Evolutionary conservation across 805 yeast species (phyloP), one percentile per base, ranked within the genome.

Genomic region (Ogataea ramenticola): DNA sequence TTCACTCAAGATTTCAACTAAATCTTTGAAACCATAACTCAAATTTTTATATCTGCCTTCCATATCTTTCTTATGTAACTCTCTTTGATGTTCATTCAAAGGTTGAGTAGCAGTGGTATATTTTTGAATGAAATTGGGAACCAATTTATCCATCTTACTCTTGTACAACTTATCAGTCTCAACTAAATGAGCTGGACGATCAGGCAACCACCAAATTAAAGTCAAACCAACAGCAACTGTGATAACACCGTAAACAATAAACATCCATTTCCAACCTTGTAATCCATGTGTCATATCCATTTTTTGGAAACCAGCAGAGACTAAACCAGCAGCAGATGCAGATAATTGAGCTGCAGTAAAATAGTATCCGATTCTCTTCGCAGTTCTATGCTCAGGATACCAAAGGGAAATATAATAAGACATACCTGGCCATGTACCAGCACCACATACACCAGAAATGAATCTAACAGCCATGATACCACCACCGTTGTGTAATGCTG

Each of bases 401-500:
- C 95, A 87, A 53, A 86, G 66, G 0, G 90, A 77, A 36, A 87
- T 71, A 56, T 87, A 87, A 63, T 86, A 87, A 20, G 88, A 78
- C 82, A 87, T 71, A 10, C 95, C 95, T 1, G 95, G 95, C 95
- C 95, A 86, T 4, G 86, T 79, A 36, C 95, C 95, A 11, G 95
- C 93, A 42, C 86, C 86, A 45, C 82, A 83, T 44, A 82, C 51
- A 40, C 95, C 95, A 26, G 83, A 74, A 45, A 87, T 70, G 46
- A 86, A 78, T 50, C 95, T 71, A 36, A 80, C 62, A 2, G 89
- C 95, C 45, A 80, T 77, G 27, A 87, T 66, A 5, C 91, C 91
- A 9, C 71, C 55, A 4, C 74, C 64, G 43, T 69, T 72, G n/a
- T 57, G 47, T 45, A 86, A 65, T 1, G 85, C 81, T 6, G 80